Percentiles rank a stretch among this genome's conserved stretches.
These are phyloP conservation scores for Sporopachydermia quercuum DNA, from an alignment of 805 yeast species.

Conservation along the genomic window DNA sequence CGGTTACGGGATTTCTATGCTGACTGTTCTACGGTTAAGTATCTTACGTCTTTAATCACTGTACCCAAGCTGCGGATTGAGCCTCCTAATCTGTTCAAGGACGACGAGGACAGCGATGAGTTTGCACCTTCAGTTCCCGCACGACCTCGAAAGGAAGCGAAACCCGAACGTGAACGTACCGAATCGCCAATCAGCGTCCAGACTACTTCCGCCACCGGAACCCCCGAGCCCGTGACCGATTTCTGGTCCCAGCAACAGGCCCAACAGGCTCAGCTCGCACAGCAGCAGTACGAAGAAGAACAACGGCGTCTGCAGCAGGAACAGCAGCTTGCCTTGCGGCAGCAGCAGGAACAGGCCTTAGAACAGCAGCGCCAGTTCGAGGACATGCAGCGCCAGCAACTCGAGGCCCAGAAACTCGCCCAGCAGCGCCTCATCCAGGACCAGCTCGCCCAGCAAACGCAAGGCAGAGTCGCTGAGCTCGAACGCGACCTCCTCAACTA, in stretches of 20 bases:
- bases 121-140: slow-evolving; percentile 24
- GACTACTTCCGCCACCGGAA: slow-evolving; percentile 12
- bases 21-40: slow-evolving; percentile 76
- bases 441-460: slow-evolving; percentile 59
- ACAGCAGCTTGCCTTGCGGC: slow-evolving; percentile 46
- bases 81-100: slow-evolving; percentile 42
- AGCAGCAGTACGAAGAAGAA: slow-evolving; percentile 39
- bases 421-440: slow-evolving; percentile 55
- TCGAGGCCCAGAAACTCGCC: slow-evolving; percentile 50
- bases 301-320: slow-evolving; percentile 47
- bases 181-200: slow-evolving; percentile 11
- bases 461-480: slow-evolving; percentile 63
- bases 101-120: slow-evolving; percentile 25
- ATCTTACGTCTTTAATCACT: slow-evolving; percentile 64
- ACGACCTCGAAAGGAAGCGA: slow-evolving; percentile 17
- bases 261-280: slow-evolving; percentile 20
- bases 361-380: slow-evolving; percentile 58
- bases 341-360: slow-evolving; percentile 51
- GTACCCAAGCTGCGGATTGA: slow-evolving; percentile 51
- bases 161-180: slow-evolving; percentile 7
- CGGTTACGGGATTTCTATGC: slow-evolving; percentile 72
- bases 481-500: slow-evolving; percentile 68
- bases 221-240: slow-evolving; percentile 20
- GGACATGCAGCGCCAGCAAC: slow-evolving; percentile 62
- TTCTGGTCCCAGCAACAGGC: slow-evolving; percentile 19